A percentile compares a stretch with the other conserved stretches of the same genome.
phyloP scores from a whole-genome alignment of 2,329 filamentous ascomycete genomes.

The Didymella glomerata region DNA sequence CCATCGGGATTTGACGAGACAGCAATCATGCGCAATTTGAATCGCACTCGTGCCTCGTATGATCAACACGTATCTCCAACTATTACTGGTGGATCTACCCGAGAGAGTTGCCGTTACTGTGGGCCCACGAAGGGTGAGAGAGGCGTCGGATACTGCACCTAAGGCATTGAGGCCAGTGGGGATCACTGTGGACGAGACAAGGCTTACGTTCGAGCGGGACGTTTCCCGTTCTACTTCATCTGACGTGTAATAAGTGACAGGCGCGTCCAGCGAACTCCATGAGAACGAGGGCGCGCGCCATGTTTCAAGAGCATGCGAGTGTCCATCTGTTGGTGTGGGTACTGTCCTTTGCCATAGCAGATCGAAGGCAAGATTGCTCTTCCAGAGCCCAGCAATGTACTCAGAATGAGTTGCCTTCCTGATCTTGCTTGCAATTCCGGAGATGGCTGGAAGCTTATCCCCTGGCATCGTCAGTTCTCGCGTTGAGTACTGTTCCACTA shows the following conservation, averaged over 20 bases:
- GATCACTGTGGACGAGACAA: conserved; percentile 27
- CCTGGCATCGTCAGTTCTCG: conserved; percentile 37
- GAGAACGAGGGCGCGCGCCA: conserved; percentile 46
- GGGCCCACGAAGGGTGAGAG: conserved; percentile 36
- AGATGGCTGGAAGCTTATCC: conserved; percentile 47
- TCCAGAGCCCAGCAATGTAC: conserved; percentile 49
- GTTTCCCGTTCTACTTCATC: conserved; percentile 35
- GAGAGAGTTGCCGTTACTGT: conserved; percentile 29
- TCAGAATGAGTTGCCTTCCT: conserved; percentile 38
- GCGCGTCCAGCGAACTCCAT: conserved; percentile 43
- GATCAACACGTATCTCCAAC: conserved; percentile 36
- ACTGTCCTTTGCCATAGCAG: conserved; percentile 39
- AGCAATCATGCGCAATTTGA: conserved; percentile 39
- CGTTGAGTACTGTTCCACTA: conserved; percentile 43
- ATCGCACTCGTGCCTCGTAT: conserved; percentile 42
- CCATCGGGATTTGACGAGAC: conserved; percentile 29
- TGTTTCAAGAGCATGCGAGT: conserved; percentile 27
- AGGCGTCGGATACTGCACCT: conserved; percentile 37
- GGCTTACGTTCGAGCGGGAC: conserved; percentile 27
- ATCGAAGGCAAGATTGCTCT: conserved; percentile 41
- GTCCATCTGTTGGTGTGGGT: conserved; percentile 7
- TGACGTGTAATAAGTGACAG: conserved; percentile 34
- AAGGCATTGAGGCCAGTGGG: conserved; percentile 40
- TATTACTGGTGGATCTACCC: conserved; percentile 23
- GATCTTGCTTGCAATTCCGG: conserved; percentile 47